Evolutionary conservation across 1,284 basidiomycete species (phyloP), one percentile per base, ranked within the genome.

Genomic region (Trametes sp.): DNA sequence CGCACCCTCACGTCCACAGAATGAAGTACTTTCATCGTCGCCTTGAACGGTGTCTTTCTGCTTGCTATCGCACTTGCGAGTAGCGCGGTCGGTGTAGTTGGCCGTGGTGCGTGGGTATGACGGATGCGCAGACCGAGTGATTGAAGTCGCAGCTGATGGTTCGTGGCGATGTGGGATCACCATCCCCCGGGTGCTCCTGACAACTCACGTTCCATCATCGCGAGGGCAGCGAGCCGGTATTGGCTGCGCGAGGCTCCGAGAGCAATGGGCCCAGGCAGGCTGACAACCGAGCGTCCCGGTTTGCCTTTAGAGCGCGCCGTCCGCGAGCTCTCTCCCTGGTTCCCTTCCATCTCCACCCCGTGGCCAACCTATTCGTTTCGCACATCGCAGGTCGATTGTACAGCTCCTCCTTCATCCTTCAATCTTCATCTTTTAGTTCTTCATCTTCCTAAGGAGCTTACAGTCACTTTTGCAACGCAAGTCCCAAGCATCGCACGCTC

Each of bases 371-470:
- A 59, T 67, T 56, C 42, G 53, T 35, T 66, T 65, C 63, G 63
- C 64, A 69, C 64, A 71, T 71, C 68, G 70, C 70, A 65, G 70
- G 70, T 68, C 70, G 70, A 71, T 71, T 71, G 70, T 67, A 68
- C 63, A 67, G 68, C 64, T 66, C 62, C 63, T 63, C 59, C 57
- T 66, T 60, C 44, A 11, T 11, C 29, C 29, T 64, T 55, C 57
- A 59, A 31, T 24, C 45, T 59, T 49, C 33, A 48, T 57, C 61
- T 61, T 57, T 54, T 57, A n/a, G 36, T 53, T 50, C 41, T 50
- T 55, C 50, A 42, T 50, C 50, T 57, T 52, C 60, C 9, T 48
- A 54, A 65, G 66, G 66, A 67, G 66, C 66, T 65, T 67, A 65
- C 66, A 67, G 63, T 67, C 66, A 65, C 63, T 67, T 63, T 50